Percentiles rank a stretch among this genome's conserved stretches.
Conservation (phyloP, 495 filamentous ascomycete genomes). For the Hypoxylon crocopeplum region DNA sequence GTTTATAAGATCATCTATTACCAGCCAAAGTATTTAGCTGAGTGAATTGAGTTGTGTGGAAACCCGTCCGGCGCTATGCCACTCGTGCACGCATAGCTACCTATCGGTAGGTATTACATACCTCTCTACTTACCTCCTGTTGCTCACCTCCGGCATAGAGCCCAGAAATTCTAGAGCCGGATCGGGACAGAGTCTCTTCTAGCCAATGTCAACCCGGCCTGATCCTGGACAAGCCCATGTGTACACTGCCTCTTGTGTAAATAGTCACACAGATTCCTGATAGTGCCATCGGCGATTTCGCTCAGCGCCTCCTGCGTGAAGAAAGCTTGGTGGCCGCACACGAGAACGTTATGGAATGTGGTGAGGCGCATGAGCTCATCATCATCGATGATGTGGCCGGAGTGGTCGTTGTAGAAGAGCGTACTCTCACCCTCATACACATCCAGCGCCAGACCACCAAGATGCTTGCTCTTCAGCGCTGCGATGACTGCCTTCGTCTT, state of each 20-base stretch:
- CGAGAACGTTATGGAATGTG: conserved; percentile 73
- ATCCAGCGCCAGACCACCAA: conserved; percentile 63
- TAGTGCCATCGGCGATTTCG: conserved; percentile 68
- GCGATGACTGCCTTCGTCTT: conserved; percentile 64
- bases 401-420: conserved; percentile 71
- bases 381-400: conserved; percentile 71
- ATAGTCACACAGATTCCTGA: conserved; percentile 59
- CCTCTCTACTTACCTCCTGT: not conserved
- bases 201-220: conserved; percentile 7
- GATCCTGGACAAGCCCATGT: conserved; percentile 46
- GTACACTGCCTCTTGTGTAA: conserved; percentile 39
- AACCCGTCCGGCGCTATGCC: too few species aligned
- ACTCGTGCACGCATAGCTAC: too few species aligned
- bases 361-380: conserved; percentile 71
- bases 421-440: conserved; percentile 63
- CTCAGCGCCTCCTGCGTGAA: conserved; percentile 70
- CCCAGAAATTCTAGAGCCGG: conserved; percentile 29
- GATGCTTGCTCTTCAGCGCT: conserved; percentile 63
- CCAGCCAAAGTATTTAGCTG: too few species aligned
- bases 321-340: conserved; percentile 75
- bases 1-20: too few species aligned
- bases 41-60: too few species aligned
- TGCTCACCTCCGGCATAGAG: conserved; percentile 1
- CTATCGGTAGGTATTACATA: not conserved
- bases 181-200: conserved; percentile 31